phyloP scores from a whole-genome alignment of 345 rosid species.

The Salix purpurea region DNA sequence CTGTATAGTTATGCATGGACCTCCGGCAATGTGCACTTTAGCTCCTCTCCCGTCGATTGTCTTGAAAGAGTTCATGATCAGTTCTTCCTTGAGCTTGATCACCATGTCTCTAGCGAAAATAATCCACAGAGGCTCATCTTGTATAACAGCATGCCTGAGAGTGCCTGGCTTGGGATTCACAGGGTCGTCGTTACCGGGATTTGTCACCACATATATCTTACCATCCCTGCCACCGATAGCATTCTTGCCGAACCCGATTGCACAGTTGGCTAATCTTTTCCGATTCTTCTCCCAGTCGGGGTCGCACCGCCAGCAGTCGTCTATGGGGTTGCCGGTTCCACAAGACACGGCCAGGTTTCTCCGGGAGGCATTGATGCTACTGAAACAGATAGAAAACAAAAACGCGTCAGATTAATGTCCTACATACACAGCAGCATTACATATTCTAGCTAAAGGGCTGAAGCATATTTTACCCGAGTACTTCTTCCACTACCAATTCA shows the following conservation, averaged over 20 bases:
- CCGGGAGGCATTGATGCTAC: constrained; percentile 22
- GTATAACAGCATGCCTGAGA: constrained; percentile 19
- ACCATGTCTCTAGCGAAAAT: constrained; percentile 22
- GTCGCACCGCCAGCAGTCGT: constrained; percentile 31
- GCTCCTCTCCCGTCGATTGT: constrained; percentile 31
- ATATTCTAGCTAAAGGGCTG: neutral
- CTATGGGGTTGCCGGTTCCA: constrained; percentile 25
- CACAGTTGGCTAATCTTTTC: constrained; percentile 21
- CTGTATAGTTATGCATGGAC: constrained; percentile 30
- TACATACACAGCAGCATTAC: neutral
- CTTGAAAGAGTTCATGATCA: constrained; percentile 32
- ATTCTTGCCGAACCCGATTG: constrained; percentile 27
- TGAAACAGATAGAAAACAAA: neutral
- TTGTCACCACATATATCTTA: constrained; percentile 17
- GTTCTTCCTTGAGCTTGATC: constrained; percentile 19
- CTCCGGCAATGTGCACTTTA: constrained; percentile 25
- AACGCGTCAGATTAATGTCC: neutral
- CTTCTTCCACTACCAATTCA: constrained; percentile 20
- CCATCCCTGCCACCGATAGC: constrained; percentile 34
- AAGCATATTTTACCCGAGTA: constrained; percentile 10
- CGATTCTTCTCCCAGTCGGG: constrained; percentile 22
- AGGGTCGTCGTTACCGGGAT: constrained; percentile 13
- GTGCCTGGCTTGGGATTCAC: constrained; percentile 26
- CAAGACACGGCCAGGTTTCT: constrained; percentile 22
- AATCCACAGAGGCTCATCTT: constrained; percentile 28